These are phyloP conservation scores for Tricholoma saponaceum DNA, from an alignment of 768 basidiomycete species.

Conservation along the genomic window DNA sequence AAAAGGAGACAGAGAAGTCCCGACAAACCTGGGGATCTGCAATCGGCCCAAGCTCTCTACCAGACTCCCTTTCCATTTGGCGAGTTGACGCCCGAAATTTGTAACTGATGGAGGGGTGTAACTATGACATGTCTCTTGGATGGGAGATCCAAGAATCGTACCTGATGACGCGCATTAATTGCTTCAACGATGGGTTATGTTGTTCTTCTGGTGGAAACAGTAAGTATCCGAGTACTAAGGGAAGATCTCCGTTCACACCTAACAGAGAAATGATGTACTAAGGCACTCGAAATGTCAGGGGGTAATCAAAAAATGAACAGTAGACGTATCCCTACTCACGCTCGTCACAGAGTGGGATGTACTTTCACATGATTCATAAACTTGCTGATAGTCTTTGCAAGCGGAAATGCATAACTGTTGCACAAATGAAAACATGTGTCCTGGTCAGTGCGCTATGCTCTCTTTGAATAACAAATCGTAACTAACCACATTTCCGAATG, in stretches of 20 bases:
- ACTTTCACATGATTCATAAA: background rate
- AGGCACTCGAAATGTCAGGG: background rate
- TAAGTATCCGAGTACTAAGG: background rate
- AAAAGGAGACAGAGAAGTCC: no score
- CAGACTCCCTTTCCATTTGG: background rate
- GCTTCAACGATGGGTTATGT: background rate
- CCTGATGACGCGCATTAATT: background rate
- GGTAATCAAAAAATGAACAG: background rate
- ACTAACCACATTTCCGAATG: constrained; percentile 1
- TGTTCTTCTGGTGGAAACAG: background rate
- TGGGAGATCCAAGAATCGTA: background rate
- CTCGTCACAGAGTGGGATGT: background rate
- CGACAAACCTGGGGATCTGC: background rate
- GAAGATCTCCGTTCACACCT: background rate
- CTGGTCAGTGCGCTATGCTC: background rate
- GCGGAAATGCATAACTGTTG: constrained; percentile 1
- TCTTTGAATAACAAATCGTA: no score
- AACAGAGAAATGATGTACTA: background rate
- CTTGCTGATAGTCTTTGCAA: constrained; percentile 1
- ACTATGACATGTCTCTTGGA: background rate
- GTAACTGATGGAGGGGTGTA: background rate
- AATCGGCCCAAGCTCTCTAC: background rate
- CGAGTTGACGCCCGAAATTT: background rate
- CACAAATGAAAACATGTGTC: background rate
- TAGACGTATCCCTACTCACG: background rate